These are phyloP conservation scores for Sclerotinia spermophila DNA, from an alignment of 2,329 filamentous ascomycete species.

Conservation along the genomic window DNA sequence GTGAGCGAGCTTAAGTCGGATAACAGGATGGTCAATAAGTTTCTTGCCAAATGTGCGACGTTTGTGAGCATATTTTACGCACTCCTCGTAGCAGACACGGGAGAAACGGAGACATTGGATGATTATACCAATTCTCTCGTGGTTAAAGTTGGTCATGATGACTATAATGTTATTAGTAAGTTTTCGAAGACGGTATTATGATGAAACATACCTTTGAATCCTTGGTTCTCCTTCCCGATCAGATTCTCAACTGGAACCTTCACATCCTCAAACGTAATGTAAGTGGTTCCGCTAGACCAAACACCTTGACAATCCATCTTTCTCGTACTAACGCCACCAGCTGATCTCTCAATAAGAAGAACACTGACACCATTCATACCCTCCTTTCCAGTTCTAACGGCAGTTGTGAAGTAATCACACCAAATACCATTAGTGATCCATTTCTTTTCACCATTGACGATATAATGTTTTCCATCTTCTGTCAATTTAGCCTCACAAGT, in stretches of 20 bases:
- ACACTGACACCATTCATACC: conserved; percentile 94
- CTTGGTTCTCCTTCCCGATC: conserved; percentile 95
- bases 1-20: conserved; percentile 94
- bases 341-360: conserved; percentile 82
- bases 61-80: conserved; percentile 96
- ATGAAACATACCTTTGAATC: conserved; percentile 68
- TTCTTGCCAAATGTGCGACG: conserved; percentile 94
- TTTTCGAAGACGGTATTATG: background rate
- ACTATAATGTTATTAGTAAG: conserved; percentile 46
- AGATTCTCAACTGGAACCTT: conserved; percentile 99
- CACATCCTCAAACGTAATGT: conserved; percentile 97
- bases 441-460: conserved; percentile 99
- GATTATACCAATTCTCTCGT: conserved; percentile 97
- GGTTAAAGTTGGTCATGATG: conserved; percentile 99
- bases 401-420: conserved; percentile 96
- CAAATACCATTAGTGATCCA: conserved; percentile 99
- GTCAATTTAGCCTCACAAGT: conserved; percentile 93
- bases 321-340: conserved; percentile 83
- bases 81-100: conserved; percentile 95
- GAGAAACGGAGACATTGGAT: conserved; percentile 96
- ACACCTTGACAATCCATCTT: conserved; percentile 99
- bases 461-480: conserved; percentile 97
- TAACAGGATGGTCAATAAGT: conserved; percentile 94
- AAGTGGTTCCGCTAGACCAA: conserved; percentile 91
- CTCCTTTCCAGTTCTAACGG: conserved; percentile 79